These are phyloP conservation scores for Phoma sp. DNA, from an alignment of 2,329 filamentous ascomycete genomes.

Conservation along the genomic window DNA sequence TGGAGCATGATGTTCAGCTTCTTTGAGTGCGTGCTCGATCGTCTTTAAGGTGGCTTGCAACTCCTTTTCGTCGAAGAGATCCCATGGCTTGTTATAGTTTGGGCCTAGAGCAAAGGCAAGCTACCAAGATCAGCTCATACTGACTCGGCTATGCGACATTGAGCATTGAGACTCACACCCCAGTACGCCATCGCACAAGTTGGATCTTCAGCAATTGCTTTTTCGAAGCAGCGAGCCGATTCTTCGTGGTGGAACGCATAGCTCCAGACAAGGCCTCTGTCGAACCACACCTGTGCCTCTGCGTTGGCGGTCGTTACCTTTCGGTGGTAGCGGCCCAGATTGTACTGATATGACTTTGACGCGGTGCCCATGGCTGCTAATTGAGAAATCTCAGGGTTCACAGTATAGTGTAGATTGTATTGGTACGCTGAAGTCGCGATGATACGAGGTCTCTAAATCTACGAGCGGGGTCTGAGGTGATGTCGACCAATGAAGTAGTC, in stretches of 20 bases:
- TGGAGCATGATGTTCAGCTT: slow-evolving; percentile 51
- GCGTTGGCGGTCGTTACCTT: slow-evolving; percentile 59
- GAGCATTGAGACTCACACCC: slow-evolving; percentile 53
- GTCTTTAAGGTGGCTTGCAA: slow-evolving; percentile 57
- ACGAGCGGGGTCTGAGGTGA: slow-evolving; percentile 14
- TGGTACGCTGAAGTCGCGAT: not conserved
- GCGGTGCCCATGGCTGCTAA: slow-evolving; percentile 4
- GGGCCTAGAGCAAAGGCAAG: slow-evolving; percentile 72
- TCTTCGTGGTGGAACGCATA: slow-evolving; percentile 82
- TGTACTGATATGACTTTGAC: slow-evolving; percentile 46
- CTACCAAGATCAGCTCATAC: slow-evolving; percentile 44
- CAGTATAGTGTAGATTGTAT: not conserved
- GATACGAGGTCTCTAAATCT: not conserved
- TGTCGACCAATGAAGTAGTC: slow-evolving; percentile 12
- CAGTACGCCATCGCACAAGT: slow-evolving; percentile 69
- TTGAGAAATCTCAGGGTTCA: not conserved
- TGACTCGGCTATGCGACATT: too few relatives aligned
- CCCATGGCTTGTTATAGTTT: slow-evolving; percentile 83
- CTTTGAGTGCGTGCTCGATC: slow-evolving; percentile 54
- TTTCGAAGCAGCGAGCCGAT: slow-evolving; percentile 67
- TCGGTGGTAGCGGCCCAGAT: slow-evolving; percentile 67
- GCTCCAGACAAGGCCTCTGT: slow-evolving; percentile 73
- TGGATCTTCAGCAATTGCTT: slow-evolving; percentile 61
- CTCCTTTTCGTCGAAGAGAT: slow-evolving; percentile 69
- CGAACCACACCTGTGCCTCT: slow-evolving; percentile 70